A percentile compares a stretch with the other conserved stretches of the same genome.
phyloP scores from a whole-genome alignment of 306 rosid genomes.

The Glycine tomentella region DNA sequence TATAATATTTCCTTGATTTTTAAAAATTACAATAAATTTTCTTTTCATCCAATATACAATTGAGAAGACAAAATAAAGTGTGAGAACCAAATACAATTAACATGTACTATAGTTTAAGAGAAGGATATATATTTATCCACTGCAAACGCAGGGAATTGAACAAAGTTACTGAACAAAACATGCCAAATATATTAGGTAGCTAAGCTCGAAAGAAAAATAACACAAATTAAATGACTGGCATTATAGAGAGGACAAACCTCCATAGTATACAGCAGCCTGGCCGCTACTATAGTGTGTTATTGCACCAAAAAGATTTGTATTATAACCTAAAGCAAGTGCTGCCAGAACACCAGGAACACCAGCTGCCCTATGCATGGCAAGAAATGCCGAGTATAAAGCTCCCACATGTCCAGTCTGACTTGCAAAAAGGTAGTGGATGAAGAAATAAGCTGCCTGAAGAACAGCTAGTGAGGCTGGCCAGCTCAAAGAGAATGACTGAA shows the following conservation, averaged over 20 bases:
- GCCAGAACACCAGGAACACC: constrained; percentile 86
- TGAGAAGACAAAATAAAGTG: constrained; percentile 11
- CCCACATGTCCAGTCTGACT: constrained; percentile 99
- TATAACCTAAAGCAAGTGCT: constrained; percentile 84
- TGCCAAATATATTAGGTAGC: constrained; percentile 25
- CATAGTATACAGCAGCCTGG: too few relatives aligned
- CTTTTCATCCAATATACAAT: constrained; percentile 6
- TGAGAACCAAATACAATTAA: neutral
- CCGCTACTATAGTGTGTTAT: too few relatives aligned
- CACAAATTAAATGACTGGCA: neutral
- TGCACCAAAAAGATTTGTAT: constrained; percentile 92
- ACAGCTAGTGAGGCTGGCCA: constrained; percentile 85
- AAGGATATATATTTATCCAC: too few relatives aligned
- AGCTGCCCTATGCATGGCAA: constrained; percentile 94
- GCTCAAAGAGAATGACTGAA: constrained; percentile 72
- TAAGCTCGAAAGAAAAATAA: constrained; percentile 12
- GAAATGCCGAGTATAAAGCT: constrained; percentile 89
- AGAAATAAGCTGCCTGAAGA: constrained; percentile 90
- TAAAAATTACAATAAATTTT: neutral
- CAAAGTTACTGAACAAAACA: constrained; percentile 29
- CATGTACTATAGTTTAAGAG: too few relatives aligned
- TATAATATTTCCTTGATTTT: constrained; percentile 11
- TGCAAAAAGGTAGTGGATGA: constrained; percentile 94
- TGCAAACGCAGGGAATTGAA: too few relatives aligned
- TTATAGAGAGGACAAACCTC: too few relatives aligned